Evolutionary conservation across 2,329 filamentous ascomycete species (phyloP).

Genomic region (Diaporthe aspalathi): DNA sequence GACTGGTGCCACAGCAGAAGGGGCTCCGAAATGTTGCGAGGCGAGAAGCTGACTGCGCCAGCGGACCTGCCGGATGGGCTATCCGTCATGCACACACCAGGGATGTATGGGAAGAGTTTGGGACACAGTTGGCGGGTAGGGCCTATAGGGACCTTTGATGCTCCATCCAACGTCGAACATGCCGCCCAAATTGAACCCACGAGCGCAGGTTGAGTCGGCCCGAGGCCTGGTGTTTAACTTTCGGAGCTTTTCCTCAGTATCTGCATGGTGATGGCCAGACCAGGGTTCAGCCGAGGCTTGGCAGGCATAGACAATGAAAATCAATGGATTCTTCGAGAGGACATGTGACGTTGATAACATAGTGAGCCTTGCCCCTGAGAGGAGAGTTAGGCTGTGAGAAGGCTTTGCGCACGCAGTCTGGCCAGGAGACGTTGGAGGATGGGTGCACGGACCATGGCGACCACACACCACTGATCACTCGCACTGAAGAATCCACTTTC

Average conservation of each 20-base stretch:
- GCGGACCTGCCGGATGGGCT: background rate
- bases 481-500: background rate
- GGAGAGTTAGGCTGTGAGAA: background rate
- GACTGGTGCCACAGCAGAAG: too few relatives aligned
- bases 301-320: background rate
- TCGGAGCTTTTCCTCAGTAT: background rate
- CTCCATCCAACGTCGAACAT: background rate
- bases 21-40: background rate
- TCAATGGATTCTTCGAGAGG: background rate
- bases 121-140: background rate
- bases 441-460: background rate
- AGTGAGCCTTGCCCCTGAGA: too few relatives aligned
- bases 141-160: background rate
- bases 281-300: background rate
- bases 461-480: background rate
- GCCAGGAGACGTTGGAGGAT: background rate
- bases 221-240: background rate
- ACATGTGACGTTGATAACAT: background rate
- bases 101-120: background rate
- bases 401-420: background rate
- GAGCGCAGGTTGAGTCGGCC: background rate
- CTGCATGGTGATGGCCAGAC: background rate
- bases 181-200: background rate
- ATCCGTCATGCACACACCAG: background rate
- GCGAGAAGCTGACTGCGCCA: background rate